Conservation (phyloP, 176 grass and related monocot genomes). For the Oropetium thomaeum region DNA sequence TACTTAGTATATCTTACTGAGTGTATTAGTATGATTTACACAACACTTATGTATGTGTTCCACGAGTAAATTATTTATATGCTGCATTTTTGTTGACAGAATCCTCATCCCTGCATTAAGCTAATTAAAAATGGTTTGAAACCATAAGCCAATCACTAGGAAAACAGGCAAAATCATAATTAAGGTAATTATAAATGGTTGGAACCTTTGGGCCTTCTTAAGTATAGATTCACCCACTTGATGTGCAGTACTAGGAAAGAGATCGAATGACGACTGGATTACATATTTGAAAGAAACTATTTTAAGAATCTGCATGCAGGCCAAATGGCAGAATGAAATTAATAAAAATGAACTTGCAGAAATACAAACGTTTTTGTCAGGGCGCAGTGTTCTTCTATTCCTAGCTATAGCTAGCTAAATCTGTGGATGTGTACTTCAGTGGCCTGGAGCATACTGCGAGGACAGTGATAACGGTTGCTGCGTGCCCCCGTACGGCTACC, state of each 20-base stretch:
- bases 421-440: conserved; percentile 5
- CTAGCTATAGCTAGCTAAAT: not conserved
- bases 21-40: too few species aligned
- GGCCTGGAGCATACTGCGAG: conserved; percentile 49
- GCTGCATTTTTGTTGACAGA: not conserved
- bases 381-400: too few species aligned
- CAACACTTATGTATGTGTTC: not conserved
- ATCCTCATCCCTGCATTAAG: not conserved
- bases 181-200: too few species aligned
- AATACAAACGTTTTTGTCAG: too few species aligned
- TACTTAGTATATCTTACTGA: too few species aligned
- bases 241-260: too few species aligned
- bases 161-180: too few species aligned
- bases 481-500: conserved; percentile 41
- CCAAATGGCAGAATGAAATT: too few species aligned
- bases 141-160: too few species aligned
- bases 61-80: not conserved
- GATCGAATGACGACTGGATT: not conserved
- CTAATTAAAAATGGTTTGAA: too few species aligned
- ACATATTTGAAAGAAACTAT: not conserved
- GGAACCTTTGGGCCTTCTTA: too few species aligned
- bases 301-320: not conserved
- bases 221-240: too few species aligned
- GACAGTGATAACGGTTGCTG: conserved; percentile 26
- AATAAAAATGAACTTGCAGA: not conserved